Percentiles rank a stretch among this genome's conserved stretches.
Conservation (phyloP, 257 asterid genomes). For the Rhazya stricta region DNA sequence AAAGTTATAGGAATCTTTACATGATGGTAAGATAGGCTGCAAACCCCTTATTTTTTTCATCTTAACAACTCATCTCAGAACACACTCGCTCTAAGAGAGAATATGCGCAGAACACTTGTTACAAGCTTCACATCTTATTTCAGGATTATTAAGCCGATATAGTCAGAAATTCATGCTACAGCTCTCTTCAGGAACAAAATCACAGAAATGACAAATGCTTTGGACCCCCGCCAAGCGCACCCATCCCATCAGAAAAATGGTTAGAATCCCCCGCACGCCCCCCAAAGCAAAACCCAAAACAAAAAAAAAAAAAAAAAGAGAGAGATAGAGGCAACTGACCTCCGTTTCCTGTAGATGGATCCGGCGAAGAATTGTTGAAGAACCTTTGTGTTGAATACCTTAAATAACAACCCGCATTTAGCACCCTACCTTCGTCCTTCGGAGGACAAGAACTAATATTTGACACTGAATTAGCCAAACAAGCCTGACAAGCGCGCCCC, state of each 20-base stretch:
- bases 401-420: conserved; percentile 67
- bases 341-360: conserved; percentile 27
- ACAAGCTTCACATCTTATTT: too few relatives aligned
- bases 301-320: background rate
- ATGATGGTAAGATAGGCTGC: background rate
- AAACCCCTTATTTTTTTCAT: background rate
- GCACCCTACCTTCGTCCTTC: conserved; percentile 52
- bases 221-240: too few relatives aligned
- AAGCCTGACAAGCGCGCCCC: conserved; percentile 39
- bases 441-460: conserved; percentile 46
- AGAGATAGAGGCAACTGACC: conserved; percentile 28
- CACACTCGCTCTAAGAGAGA: background rate
- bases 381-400: conserved; percentile 58
- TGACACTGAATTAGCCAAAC: conserved; percentile 41
- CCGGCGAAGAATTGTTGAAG: conserved; percentile 42
- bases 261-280: too few relatives aligned
- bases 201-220: too few relatives aligned
- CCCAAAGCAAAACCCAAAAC: too few relatives aligned
- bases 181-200: too few relatives aligned
- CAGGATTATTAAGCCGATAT: too few relatives aligned
- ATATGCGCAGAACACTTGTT: background rate
- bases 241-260: too few relatives aligned
- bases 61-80: background rate
- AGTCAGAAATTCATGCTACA: too few relatives aligned
- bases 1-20: background rate